A percentile compares a stretch with the other conserved stretches of the same genome.
These are phyloP conservation scores for Entomortierella parvispora DNA, from an alignment of 192 early-diverging fungal genomes.

Conservation along the genomic window DNA sequence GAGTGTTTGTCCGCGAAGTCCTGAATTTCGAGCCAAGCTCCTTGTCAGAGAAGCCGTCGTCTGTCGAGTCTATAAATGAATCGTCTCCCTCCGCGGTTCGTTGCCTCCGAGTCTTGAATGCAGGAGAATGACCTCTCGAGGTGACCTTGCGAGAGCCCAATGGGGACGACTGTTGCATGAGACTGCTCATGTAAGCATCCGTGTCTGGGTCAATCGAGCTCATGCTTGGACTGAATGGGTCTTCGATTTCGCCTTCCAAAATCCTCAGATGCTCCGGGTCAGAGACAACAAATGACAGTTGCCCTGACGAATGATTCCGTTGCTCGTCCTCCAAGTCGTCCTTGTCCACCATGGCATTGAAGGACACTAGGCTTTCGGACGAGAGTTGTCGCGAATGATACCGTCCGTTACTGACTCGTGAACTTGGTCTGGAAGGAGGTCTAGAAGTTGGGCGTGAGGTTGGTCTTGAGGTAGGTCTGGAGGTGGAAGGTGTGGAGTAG, in stretches of 20 bases:
- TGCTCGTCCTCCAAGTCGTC: slow-evolving; percentile 30
- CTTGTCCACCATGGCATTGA: slow-evolving; percentile 44
- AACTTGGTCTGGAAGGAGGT: slow-evolving; percentile 30
- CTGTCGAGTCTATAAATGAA: slow-evolving; percentile 39
- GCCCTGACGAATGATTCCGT: slow-evolving; percentile 22
- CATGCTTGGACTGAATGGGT: slow-evolving; percentile 50
- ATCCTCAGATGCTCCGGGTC: slow-evolving; percentile 45
- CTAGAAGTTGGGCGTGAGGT: slow-evolving; percentile 34
- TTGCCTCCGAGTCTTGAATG: slow-evolving; percentile 36
- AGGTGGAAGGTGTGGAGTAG: slow-evolving; percentile 48
- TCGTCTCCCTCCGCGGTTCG: slow-evolving; percentile 23
- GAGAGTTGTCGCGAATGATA: slow-evolving; percentile 45
- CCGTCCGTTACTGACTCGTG: slow-evolving; percentile 15
- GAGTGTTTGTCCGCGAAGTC: slow-evolving; percentile 19
- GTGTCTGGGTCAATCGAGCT: slow-evolving; percentile 44
- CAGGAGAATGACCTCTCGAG: slow-evolving; percentile 44
- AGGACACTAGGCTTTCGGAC: slow-evolving; percentile 41
- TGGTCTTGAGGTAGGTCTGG: slow-evolving; percentile 28
- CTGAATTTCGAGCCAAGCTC: slow-evolving; percentile 30
- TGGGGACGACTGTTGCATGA: slow-evolving; percentile 42
- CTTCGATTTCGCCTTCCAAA: slow-evolving; percentile 49
- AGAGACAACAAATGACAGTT: slow-evolving; percentile 37
- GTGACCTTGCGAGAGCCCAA: slow-evolving; percentile 26
- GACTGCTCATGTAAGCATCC: slow-evolving; percentile 34
- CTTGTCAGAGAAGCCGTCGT: slow-evolving; percentile 41